phyloP scores from a whole-genome alignment of 2,329 filamentous ascomycete species.

The Arthrobotrys iridis region DNA sequence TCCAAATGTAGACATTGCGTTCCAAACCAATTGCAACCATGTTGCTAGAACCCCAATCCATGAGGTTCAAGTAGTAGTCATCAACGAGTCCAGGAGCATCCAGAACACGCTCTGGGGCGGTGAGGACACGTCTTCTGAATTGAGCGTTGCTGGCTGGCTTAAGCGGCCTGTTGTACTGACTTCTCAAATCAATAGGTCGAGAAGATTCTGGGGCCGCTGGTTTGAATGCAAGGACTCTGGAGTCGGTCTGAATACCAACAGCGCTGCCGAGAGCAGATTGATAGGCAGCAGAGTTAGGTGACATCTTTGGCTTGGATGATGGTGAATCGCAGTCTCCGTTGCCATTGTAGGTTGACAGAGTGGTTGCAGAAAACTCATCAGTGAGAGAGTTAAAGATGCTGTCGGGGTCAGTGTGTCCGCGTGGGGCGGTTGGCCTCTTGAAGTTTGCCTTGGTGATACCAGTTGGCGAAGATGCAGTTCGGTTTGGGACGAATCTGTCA shows the following conservation, averaged over 20 bases:
- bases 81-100: slow-evolving; percentile 96
- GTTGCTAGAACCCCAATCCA: slow-evolving; percentile 98
- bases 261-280: slow-evolving; percentile 89
- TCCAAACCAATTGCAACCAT: slow-evolving; percentile 98
- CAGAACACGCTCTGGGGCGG: slow-evolving; percentile 92
- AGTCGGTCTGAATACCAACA: slow-evolving; percentile 91
- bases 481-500: slow-evolving; percentile 96
- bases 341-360: slow-evolving; percentile 71
- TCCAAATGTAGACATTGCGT: slow-evolving; percentile 98
- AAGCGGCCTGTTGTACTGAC: slow-evolving; percentile 96
- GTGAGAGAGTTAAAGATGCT: slow-evolving; percentile 76
- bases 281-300: slow-evolving; percentile 75
- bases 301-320: slow-evolving; percentile 44
- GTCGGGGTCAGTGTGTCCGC: slow-evolving; percentile 72
- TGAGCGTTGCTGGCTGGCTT: slow-evolving; percentile 80
- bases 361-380: slow-evolving; percentile 78
- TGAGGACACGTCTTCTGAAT: slow-evolving; percentile 89
- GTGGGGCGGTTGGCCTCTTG: slow-evolving; percentile 66
- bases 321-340: slow-evolving; percentile 72
- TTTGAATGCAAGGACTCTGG: slow-evolving; percentile 97
- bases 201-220: slow-evolving; percentile 97
- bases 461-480: slow-evolving; percentile 84
- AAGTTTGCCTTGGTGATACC: slow-evolving; percentile 82
- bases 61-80: slow-evolving; percentile 98
- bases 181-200: slow-evolving; percentile 95